Evolutionary conservation across 2,329 filamentous ascomycete genomes (phyloP).

Genomic region (Diaporthe caulivora): DNA sequence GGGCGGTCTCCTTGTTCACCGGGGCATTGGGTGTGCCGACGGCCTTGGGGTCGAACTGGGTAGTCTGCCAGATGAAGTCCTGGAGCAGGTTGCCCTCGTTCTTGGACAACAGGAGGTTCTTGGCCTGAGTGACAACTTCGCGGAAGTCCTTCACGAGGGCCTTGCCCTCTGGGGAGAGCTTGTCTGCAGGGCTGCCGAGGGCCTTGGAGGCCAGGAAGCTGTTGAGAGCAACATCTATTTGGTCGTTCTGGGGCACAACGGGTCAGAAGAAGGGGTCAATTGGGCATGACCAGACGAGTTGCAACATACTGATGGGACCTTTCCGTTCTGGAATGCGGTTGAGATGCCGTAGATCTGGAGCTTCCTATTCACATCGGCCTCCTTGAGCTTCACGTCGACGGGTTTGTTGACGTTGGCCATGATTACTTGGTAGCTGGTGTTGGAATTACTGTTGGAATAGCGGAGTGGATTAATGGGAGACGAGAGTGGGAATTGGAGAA

Average conservation of each 20-base stretch:
- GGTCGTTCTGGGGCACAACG: slow-evolving; percentile 76
- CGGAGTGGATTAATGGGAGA: slow-evolving; percentile 4
- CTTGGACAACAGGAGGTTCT: slow-evolving; percentile 88
- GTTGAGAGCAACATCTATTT: slow-evolving; percentile 95
- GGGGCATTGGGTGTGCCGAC: slow-evolving; percentile 74
- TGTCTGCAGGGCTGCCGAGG: slow-evolving; percentile 77
- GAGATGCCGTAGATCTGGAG: slow-evolving; percentile 95
- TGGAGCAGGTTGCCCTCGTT: slow-evolving; percentile 95
- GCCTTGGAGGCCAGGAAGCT: slow-evolving; percentile 81
- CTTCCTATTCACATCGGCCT: slow-evolving; percentile 91
- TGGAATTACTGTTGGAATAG: slow-evolving; percentile 22
- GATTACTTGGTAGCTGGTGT: slow-evolving; percentile 26
- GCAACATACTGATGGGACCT: slow-evolving; percentile 83
- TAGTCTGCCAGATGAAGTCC: slow-evolving; percentile 96
- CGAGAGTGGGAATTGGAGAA: background rate
- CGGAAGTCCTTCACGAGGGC: slow-evolving; percentile 82
- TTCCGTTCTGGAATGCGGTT: slow-evolving; percentile 86
- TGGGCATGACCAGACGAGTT: too few relatives aligned
- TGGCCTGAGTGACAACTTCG: slow-evolving; percentile 85
- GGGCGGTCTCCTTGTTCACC: slow-evolving; percentile 79
- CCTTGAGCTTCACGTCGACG: slow-evolving; percentile 80
- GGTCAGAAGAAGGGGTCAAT: slow-evolving; percentile 37
- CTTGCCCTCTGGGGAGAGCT: slow-evolving; percentile 86
- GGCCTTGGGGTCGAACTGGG: slow-evolving; percentile 76
- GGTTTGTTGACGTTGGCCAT: slow-evolving; percentile 75